A percentile compares a stretch with the other conserved stretches of the same genome.
phyloP scores from a whole-genome alignment of 2,329 filamentous ascomycete genomes.

The Fusarium abutilonis region DNA sequence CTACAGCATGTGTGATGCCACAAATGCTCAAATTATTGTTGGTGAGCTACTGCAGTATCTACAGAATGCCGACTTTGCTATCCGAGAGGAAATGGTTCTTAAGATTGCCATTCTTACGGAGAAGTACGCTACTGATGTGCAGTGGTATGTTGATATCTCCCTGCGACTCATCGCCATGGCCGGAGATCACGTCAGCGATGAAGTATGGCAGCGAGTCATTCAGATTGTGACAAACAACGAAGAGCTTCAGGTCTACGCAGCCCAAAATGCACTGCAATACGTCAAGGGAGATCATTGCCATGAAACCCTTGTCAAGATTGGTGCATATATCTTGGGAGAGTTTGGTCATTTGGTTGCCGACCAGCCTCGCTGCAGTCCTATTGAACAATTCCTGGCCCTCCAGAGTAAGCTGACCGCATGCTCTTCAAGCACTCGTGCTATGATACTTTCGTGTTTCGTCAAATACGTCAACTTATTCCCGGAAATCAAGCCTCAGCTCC shows the following conservation, averaged over 20 bases:
- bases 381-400: constrained; percentile 94
- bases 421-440: constrained; percentile 88
- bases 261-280: constrained; percentile 91
- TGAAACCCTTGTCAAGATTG: constrained; percentile 97
- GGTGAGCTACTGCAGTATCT: constrained; percentile 93
- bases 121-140: constrained; percentile 97
- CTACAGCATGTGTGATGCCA: constrained; percentile 99
- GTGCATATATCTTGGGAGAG: constrained; percentile 93
- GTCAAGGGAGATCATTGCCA: constrained; percentile 94
- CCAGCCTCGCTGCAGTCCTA: constrained; percentile 89
- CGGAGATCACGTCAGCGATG: constrained; percentile 97
- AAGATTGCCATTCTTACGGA: constrained; percentile 99
- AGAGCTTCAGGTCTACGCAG: constrained; percentile 95
- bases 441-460: constrained; percentile 94
- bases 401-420: constrained; percentile 90
- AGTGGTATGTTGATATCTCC: constrained; percentile 99
- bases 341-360: constrained; percentile 98
- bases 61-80: constrained; percentile 96
- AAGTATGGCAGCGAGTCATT: constrained; percentile 98
- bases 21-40: constrained; percentile 94
- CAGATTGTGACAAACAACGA: constrained; percentile 99
- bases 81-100: constrained; percentile 98
- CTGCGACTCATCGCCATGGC: constrained; percentile 94
- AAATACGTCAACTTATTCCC: constrained; percentile 99
- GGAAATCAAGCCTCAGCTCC: constrained; percentile 94